These are phyloP conservation scores for Pugionium dolabratum DNA, from an alignment of 345 rosid species.

Conservation along the genomic window DNA sequence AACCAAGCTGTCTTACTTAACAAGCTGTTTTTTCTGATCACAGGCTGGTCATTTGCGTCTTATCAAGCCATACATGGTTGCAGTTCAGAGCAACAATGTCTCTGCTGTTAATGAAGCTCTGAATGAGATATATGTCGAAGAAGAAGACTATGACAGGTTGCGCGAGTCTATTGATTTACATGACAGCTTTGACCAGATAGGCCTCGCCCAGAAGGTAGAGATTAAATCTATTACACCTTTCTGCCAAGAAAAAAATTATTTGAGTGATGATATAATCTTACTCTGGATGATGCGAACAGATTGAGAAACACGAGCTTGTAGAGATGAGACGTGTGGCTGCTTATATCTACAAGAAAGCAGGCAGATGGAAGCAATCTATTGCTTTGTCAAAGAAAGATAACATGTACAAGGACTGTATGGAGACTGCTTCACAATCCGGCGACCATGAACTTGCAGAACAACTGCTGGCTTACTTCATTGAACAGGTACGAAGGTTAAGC, in stretches of 20 bases:
- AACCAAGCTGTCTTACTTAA: constrained; percentile 4
- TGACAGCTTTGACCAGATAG: constrained; percentile 91
- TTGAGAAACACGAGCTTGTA: constrained; percentile 97
- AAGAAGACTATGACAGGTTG: constrained; percentile 93
- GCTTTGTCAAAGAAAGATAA: constrained; percentile 94
- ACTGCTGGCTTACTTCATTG: constrained; percentile 89
- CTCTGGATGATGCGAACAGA: constrained; percentile 49
- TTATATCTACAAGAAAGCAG: constrained; percentile 95
- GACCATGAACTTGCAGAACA: constrained; percentile 97
- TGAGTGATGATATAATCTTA: constrained; percentile 6
- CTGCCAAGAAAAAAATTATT: not conserved
- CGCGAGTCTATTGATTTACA: constrained; percentile 91
- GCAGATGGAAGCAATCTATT: constrained; percentile 98
- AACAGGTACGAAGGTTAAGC: constrained; percentile 54
- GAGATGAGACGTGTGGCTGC: constrained; percentile 99
- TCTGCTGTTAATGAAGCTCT: constrained; percentile 94
- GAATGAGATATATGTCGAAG: constrained; percentile 89
- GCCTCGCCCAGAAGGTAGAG: constrained; percentile 85
- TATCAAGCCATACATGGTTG: constrained; percentile 95
- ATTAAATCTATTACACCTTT: not conserved
- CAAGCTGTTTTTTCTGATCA: constrained; percentile 21
- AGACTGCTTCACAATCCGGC: constrained; percentile 97
- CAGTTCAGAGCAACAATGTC: constrained; percentile 92
- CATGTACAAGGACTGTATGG: constrained; percentile 95
- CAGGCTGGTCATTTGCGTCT: constrained; percentile 95